Base-by-base conservation (phyloP, 2,329 filamentous ascomycete genomes). In the Bipolaris victoriae region DNA sequence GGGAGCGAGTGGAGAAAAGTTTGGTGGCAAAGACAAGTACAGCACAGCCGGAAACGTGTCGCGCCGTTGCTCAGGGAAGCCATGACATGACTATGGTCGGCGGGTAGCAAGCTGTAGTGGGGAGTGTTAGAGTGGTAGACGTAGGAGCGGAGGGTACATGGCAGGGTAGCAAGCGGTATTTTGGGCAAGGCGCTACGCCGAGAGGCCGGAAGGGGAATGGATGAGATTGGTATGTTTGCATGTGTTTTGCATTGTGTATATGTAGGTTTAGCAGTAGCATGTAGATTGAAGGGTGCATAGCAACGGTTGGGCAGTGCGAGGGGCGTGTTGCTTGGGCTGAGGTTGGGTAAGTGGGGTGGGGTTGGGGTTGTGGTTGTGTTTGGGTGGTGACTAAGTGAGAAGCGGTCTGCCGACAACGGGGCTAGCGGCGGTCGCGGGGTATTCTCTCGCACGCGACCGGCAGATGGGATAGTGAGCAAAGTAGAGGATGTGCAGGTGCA, bases 11-110 rank as follows among this genome's bases (percentile, higher is more conserved):
- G 81, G 79, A 81, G 86, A 65, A 80, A 79, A 58, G 85, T 86
- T 22, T 94, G 90, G 90, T 80, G 77, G 65, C 90, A 94, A 77
- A 76, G 74, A 15, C 81, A 86, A 58, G 75, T 85, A 41, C 79
- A 80, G 44, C 83, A 84, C 60, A 88, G 85, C 68, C 79, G 86
- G 61, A 89, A 89, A 74, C 83, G 84, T 74, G 85, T 88, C 48
- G 86, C 81, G 15, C 86, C 86, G 50, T 66, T 88, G 67, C 65
- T 88, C 49, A 79, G 86, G 61, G 78, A 80, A 61, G 80, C 80
- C 50, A 69, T 75, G 61, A 40, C 49, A 31, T 60, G 58, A 65
- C 57, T 47, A 26, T 24, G 11, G 16, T 11, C n/a, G 20, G 7
- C 11, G 39, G 35, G 35, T 20, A 53, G 57, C 57, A 62, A 51